Base-by-base conservation (phyloP, 2,329 filamentous ascomycete species). In the Colletotrichum truncatum region DNA sequence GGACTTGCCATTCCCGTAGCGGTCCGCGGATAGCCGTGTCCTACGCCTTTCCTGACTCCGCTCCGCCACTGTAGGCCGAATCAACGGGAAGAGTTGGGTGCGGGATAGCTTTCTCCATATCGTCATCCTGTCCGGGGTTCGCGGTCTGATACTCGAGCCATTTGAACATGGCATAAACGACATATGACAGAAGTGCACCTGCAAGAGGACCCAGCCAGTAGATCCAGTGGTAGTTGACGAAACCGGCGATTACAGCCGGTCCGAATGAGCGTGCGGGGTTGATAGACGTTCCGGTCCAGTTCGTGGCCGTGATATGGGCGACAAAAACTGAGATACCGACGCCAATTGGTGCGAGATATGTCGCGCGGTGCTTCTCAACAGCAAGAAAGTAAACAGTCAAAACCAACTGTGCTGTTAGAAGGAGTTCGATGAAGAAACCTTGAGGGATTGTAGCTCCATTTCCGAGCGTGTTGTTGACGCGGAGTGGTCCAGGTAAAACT, bases 311-410 rank as follows among this genome's bases (percentile, higher is more conserved):
- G 56, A 62, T 74, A 73, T 84, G 77, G 6, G 79, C 79, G 46
- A 93, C 84, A 75, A 93, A 93, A 54, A 93, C 82, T 0, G 90
- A 82, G 2, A 93, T 77, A 1, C 91, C 92, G 69, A 94, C 92
- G 12, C 89, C 90, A 6, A 93, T 78, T 0, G 91, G 91, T 0
- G 91, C 91, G 1, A 93, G 78, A 73, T 84, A 92, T 0, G 91
- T 93, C 3, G 87, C 87, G 52, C 89, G 88, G 74, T 93, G 90
- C 78, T 93, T 93, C 74, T 93, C 90, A 3, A 88, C 87, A 0
- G 90, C 90, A 52, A 93, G 82, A 85, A 93, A 90, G 75, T 89
- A 86, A 34, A 91, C 86, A 2, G 88, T 85, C 58, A 91, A 79
- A 10, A 91, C 84, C n/a, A 92, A 80, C 72, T 90, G 83, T 0